A percentile compares a stretch with the other conserved stretches of the same genome.
Conservation (phyloP, 352 stramenopile species). For the Phytopythium boreale region DNA sequence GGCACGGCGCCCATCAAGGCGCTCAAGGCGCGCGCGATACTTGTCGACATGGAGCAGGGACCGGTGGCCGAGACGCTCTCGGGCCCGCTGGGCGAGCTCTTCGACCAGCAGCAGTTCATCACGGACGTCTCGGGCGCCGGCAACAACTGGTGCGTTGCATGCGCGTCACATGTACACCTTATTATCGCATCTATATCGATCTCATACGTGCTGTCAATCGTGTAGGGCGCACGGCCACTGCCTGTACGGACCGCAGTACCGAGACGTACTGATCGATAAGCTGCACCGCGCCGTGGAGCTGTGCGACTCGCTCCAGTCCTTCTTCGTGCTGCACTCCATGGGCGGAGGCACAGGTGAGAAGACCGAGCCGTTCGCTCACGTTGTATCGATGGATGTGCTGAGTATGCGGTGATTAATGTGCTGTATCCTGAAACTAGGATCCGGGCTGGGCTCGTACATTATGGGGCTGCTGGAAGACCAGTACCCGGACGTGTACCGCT, state of each 20-base stretch:
- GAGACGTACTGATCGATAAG: constrained; percentile 72
- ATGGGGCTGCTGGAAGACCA: constrained; percentile 80
- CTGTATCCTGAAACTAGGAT: constrained; percentile 30
- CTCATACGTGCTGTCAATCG: not conserved
- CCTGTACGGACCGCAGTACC: constrained; percentile 88
- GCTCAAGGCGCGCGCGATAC: constrained; percentile 83
- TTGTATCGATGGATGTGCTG: not conserved
- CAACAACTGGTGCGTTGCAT: constrained; percentile 84
- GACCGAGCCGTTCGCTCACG: not conserved
- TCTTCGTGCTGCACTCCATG: constrained; percentile 92
- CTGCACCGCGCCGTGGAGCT: constrained; percentile 69
- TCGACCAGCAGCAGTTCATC: constrained; percentile 86
- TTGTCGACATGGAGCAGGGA: constrained; percentile 93
- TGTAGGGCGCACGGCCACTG: constrained; percentile 85
- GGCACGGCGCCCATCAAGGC: constrained; percentile 38
- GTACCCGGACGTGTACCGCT: constrained; percentile 85
- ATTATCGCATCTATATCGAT: not conserved
- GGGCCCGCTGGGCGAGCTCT: constrained; percentile 83
- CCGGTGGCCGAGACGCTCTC: constrained; percentile 81
- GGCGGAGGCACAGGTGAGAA: constrained; percentile 81
- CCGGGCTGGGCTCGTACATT: constrained; percentile 89
- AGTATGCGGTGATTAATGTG: not conserved
- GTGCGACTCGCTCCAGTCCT: constrained; percentile 91
- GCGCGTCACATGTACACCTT: not conserved
- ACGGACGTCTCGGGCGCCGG: constrained; percentile 88